Conservation (phyloP, 73 alveolate genomes). For the Symbiodinium pilosum region DNA sequence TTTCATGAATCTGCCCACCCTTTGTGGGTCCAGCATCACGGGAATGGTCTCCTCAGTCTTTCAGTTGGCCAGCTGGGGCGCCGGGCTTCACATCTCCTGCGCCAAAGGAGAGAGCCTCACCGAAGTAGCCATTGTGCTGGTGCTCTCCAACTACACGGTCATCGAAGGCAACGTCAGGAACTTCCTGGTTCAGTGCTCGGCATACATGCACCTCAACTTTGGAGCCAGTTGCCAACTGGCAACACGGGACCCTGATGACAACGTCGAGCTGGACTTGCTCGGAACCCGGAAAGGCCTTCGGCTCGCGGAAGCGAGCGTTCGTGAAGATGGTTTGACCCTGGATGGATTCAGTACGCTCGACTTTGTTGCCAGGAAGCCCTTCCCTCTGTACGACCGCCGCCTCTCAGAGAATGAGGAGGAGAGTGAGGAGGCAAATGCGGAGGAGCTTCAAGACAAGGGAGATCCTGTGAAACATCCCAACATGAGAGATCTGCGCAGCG, state of each 20-base stretch:
- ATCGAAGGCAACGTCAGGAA: too few relatives aligned
- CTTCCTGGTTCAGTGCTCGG: neutral
- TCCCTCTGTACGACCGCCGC: too few relatives aligned
- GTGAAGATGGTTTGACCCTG: neutral
- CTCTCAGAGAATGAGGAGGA: too few relatives aligned
- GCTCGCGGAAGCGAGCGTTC: slow-evolving; percentile 31
- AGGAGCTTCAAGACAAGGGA: neutral
- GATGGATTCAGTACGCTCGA: slow-evolving; percentile 6
- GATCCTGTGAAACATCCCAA: slow-evolving; percentile 55
- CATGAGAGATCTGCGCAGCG: slow-evolving; percentile 20
- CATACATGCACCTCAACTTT: neutral
- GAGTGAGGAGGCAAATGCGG: neutral
- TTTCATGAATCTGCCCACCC: slow-evolving; percentile 33
- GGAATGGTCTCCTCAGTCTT: slow-evolving; percentile 40
- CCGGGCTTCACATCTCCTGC: neutral
- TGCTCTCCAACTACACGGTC: too few relatives aligned
- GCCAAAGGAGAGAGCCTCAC: too few relatives aligned
- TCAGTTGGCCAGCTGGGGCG: slow-evolving; percentile 54
- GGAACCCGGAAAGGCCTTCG: slow-evolving; percentile 12
- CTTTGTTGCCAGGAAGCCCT: neutral
- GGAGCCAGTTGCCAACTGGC: too few relatives aligned
- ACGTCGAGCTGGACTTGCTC: too few relatives aligned
- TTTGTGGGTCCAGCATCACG: slow-evolving; percentile 29
- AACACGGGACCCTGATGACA: too few relatives aligned
- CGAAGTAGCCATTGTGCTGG: too few relatives aligned